Evolutionary conservation across 2,329 filamentous ascomycete species (phyloP), one percentile per base, ranked within the genome.

Genomic region (Neonectria neomacrospora): DNA sequence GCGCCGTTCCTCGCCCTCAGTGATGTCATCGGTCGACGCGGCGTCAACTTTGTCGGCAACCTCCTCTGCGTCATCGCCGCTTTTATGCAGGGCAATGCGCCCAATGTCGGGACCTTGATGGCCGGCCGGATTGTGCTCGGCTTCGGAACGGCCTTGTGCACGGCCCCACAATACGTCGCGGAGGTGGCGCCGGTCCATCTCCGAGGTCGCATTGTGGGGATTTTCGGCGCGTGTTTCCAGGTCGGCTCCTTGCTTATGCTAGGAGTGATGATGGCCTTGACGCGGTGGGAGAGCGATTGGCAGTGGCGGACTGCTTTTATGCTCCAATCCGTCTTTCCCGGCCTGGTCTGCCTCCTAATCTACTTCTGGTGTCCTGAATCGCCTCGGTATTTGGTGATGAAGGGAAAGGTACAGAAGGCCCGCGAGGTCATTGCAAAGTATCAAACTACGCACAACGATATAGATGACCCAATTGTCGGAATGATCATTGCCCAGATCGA

Each of bases 141-240:
- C 9, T 71, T 71, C 18, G 69, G 67, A 2, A 71, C 68, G 1
- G 68, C 69, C 1, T 65, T 71, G 7, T 71, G 68, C 39, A 71
- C 69, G 9, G 67, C 68, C 30, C 68, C 69, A 9, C 69, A 71
- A 54, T 71, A 71, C 34, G 67, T 71, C 6, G 69, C 67, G 9
- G 69, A 71, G 10, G 65, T 71, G 34, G 67, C 68, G 0, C 69
- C 68, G 10, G 67, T 65, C 2, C 69, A 71, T 9, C 57, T 71
- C 1, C 65, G 69, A n/a, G 68, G 68, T 30, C 52, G 67, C 11
- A 59, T 71, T 5, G 67, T 70, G 3, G 69, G 68, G 14, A 62
- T 70, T 8, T 71, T 71, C 44, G 69, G 69, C 9, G 69, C 69
- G 18, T 71, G 65, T 54, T 71, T 68, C 51, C 69, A 71, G n/a